Conservation (phyloP, 2,329 filamentous ascomycete genomes). For the Mollisiaceae sp. region DNA sequence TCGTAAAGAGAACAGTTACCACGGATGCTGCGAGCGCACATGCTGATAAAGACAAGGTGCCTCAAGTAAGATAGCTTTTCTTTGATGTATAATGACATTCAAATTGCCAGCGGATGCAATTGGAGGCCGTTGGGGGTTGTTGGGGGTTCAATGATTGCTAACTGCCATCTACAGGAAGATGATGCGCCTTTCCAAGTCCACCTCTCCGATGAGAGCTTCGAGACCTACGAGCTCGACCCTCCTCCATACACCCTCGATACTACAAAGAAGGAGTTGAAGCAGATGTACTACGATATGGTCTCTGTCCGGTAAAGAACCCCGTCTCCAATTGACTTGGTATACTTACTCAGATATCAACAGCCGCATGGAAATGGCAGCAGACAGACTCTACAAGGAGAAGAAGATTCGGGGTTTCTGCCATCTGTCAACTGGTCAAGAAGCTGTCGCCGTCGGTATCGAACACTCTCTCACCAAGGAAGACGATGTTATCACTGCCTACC, state of each 20-base stretch:
- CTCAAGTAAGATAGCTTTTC: constrained; percentile 56
- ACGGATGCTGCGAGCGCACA: constrained; percentile 94
- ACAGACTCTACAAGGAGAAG: constrained; percentile 99
- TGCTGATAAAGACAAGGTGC: constrained; percentile 77
- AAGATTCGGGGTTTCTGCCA: constrained; percentile 99
- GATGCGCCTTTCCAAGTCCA: constrained; percentile 91
- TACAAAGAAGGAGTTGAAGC: constrained; percentile 97
- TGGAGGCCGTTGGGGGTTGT: too few relatives aligned
- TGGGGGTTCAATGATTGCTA: constrained; percentile 5
- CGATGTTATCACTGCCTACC: constrained; percentile 96
- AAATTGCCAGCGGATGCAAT: constrained; percentile 14
- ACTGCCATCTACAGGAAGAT: constrained; percentile 68
- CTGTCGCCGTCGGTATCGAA: constrained; percentile 95
- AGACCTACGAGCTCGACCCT: constrained; percentile 98
- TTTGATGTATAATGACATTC: constrained; percentile 15
- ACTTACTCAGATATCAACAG: constrained; percentile 52
- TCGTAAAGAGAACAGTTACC: constrained; percentile 75
- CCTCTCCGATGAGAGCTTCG: constrained; percentile 98
- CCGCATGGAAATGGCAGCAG: constrained; percentile 99
- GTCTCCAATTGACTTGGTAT: constrained; percentile 11
- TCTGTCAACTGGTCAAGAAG: constrained; percentile 96
- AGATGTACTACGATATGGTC: constrained; percentile 99
- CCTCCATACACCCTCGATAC: constrained; percentile 90
- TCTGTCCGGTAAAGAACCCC: constrained; percentile 73
- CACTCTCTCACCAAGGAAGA: constrained; percentile 90